Conservation (phyloP, 306 rosid species). For the Morella rubra region DNA sequence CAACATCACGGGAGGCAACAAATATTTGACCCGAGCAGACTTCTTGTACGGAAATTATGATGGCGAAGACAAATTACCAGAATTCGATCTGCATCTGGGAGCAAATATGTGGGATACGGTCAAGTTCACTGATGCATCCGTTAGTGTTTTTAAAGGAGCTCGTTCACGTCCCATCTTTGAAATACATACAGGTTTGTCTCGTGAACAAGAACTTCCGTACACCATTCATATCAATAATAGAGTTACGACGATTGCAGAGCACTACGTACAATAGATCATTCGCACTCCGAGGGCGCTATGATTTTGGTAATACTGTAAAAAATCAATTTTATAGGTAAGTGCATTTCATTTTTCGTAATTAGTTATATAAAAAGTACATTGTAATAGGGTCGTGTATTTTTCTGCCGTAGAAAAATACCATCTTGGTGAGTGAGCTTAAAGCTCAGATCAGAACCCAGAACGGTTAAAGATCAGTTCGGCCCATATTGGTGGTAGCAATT, state of each 20-base stretch:
- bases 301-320: no score
- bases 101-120: slow-evolving; percentile 27
- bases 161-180: slow-evolving; percentile 29
- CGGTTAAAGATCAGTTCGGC: no score
- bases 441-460: no score
- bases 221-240: slow-evolving; percentile 51
- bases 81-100: slow-evolving; percentile 28
- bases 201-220: slow-evolving; percentile 36
- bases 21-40: slow-evolving; percentile 28
- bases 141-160: slow-evolving; percentile 25
- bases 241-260: slow-evolving; percentile 41
- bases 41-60: slow-evolving; percentile 35
- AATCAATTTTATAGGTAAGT: no score
- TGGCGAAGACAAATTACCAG: background rate
- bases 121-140: accelerated
- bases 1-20: slow-evolving; percentile 14
- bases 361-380: no score
- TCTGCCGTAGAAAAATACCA: no score
- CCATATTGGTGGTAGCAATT: no score
- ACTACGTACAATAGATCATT: no score
- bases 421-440: no score
- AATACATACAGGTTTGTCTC: slow-evolving; percentile 39
- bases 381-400: no score
- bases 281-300: no score
- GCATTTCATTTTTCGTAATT: no score